Evolutionary conservation across 106 monocot species (phyloP).

Genomic region (Gastrodia elata): DNA sequence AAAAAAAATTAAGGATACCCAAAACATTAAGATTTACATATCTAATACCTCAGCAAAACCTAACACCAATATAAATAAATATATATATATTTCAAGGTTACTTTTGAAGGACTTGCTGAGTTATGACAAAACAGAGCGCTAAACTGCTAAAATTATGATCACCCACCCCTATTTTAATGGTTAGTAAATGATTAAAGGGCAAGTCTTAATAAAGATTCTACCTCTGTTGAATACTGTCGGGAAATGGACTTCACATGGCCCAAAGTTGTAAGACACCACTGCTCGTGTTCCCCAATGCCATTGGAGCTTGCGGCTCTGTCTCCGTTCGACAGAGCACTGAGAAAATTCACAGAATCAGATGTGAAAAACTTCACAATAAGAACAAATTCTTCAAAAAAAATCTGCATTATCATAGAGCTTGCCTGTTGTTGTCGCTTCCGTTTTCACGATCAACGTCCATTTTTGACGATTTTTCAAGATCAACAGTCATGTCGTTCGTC

Average conservation of each 20-base stretch:
- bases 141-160: neutral
- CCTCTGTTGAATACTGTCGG: slow-evolving; percentile 87
- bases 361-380: neutral
- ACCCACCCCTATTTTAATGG: no score
- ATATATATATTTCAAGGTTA: no score
- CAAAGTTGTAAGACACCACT: slow-evolving; percentile 82
- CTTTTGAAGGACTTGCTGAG: no score
- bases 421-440: slow-evolving; percentile 23
- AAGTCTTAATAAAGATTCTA: slow-evolving; percentile 12
- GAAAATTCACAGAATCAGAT: slow-evolving; percentile 4
- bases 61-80: no score
- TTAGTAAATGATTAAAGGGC: neutral
- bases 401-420: slow-evolving; percentile 7
- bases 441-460: slow-evolving; percentile 72
- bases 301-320: slow-evolving; percentile 25
- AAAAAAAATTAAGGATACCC: no score
- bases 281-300: slow-evolving; percentile 63
- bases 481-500: slow-evolving; percentile 30
- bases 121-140: no score
- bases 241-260: slow-evolving; percentile 85
- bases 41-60: no score
- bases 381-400: neutral
- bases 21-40: no score
- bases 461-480: slow-evolving; percentile 40
- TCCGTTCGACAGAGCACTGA: slow-evolving; percentile 29